These are phyloP conservation scores for Mycothermus thermophilus DNA, from an alignment of 495 filamentous ascomycete species.

Conservation along the genomic window DNA sequence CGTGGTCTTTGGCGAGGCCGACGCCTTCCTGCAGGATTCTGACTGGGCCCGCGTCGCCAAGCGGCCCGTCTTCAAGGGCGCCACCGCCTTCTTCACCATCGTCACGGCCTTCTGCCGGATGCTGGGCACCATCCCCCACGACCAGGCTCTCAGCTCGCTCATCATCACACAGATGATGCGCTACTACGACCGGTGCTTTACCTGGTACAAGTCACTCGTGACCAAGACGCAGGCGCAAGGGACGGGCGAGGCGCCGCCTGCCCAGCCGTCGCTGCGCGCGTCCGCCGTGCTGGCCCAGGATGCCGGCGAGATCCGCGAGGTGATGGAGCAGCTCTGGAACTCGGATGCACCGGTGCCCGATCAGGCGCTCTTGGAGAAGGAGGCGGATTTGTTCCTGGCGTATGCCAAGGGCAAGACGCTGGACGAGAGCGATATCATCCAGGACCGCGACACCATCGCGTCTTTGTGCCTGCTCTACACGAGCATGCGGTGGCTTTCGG, in stretches of 20 bases:
- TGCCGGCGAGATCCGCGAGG: constrained; percentile 51
- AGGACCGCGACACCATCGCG: constrained; percentile 71
- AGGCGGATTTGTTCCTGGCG: constrained; percentile 51
- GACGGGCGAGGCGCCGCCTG: constrained; percentile 9
- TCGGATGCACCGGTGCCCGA: constrained; percentile 28
- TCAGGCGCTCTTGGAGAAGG: constrained; percentile 40
- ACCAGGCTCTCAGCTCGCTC: constrained; percentile 84
- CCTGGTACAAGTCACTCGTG: constrained; percentile 69
- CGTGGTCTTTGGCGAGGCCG: constrained; percentile 63
- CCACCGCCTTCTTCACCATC: constrained; percentile 71
- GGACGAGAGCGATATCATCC: constrained; percentile 68
- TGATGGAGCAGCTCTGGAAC: constrained; percentile 49
- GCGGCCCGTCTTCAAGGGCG: constrained; percentile 86
- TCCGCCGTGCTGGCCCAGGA: constrained; percentile 56
- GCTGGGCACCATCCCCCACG: constrained; percentile 89
- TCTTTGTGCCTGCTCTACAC: constrained; percentile 80
- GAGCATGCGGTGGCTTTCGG: constrained; percentile 95
- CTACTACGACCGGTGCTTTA: constrained; percentile 82
- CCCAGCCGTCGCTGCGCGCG: constrained; percentile 42
- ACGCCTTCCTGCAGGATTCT: constrained; percentile 79
- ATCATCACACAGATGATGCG: constrained; percentile 79
- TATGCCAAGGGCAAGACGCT: constrained; percentile 50
- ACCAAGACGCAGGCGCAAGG: constrained; percentile 36
- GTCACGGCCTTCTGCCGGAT: constrained; percentile 86
- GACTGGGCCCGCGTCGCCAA: constrained; percentile 65